Conservation (phyloP, 2,329 filamentous ascomycete species). For the Rhinocladiella mackenziei region DNA sequence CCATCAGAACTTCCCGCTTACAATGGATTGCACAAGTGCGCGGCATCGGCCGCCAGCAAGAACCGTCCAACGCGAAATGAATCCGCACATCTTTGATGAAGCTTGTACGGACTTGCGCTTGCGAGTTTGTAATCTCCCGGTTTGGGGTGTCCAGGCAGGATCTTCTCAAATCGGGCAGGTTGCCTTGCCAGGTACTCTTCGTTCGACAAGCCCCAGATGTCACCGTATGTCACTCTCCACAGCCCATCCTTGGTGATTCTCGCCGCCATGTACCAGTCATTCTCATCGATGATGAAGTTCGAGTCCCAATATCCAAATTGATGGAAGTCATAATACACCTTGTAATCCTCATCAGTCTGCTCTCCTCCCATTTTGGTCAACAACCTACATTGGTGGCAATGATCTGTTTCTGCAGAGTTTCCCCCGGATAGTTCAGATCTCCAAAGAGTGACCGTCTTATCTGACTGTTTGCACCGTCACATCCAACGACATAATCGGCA, state of each 20-base stretch:
- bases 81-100: slow-evolving; percentile 59
- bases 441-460: slow-evolving; percentile 36
- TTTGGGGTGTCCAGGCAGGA: slow-evolving; percentile 58
- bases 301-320: slow-evolving; percentile 25
- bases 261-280: slow-evolving; percentile 61
- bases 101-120: slow-evolving; percentile 57
- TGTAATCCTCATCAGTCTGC: background rate
- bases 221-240: slow-evolving; percentile 63
- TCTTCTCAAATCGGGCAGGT: slow-evolving; percentile 53
- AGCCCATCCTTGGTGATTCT: slow-evolving; percentile 57
- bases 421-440: slow-evolving; percentile 22
- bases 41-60: slow-evolving; percentile 58
- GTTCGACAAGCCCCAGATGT: slow-evolving; percentile 49
- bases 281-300: slow-evolving; percentile 56
- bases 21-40: slow-evolving; percentile 52
- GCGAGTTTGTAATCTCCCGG: slow-evolving; percentile 55
- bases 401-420: slow-evolving; percentile 25
- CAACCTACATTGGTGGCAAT: slow-evolving; percentile 26
- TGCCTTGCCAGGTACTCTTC: slow-evolving; percentile 55
- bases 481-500: slow-evolving; percentile 41
- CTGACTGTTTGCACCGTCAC: slow-evolving; percentile 42
- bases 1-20: slow-evolving; percentile 5
- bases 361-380: background rate
- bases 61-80: slow-evolving; percentile 55
- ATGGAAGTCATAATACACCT: slow-evolving; percentile 25